Conservation (phyloP, 2,329 filamentous ascomycete species). For the Fusarium austroafricanum region DNA sequence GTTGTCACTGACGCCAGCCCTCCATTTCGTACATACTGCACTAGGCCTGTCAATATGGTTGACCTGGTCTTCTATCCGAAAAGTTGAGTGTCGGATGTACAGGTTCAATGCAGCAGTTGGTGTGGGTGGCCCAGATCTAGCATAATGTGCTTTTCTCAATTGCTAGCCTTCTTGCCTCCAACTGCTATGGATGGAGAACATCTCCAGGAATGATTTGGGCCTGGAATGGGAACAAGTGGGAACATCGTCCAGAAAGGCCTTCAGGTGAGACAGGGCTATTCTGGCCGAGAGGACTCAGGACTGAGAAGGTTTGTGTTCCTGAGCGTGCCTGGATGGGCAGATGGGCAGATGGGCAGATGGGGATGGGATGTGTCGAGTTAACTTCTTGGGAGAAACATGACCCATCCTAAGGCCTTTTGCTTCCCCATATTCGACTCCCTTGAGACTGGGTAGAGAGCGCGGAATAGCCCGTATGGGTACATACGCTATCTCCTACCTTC, state of each 20-base stretch:
- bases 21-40: slow-evolving; percentile 22
- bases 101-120: neutral
- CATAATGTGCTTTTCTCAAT: slow-evolving; percentile 12
- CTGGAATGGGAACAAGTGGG: slow-evolving; percentile 43
- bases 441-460: slow-evolving; percentile 8
- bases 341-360: slow-evolving; percentile 6
- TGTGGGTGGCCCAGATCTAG: slow-evolving; percentile 23
- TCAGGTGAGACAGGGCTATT: slow-evolving; percentile 36
- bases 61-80: neutral
- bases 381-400: slow-evolving; percentile 25
- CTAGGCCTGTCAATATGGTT: slow-evolving; percentile 23
- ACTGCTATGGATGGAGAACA: slow-evolving; percentile 32
- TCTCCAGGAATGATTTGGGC: slow-evolving; percentile 39
- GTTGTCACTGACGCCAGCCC: slow-evolving; percentile 23
- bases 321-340: slow-evolving; percentile 30
- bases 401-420: slow-evolving; percentile 23
- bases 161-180: slow-evolving; percentile 37
- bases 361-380: neutral
- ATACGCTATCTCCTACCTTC: neutral
- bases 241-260: slow-evolving; percentile 43
- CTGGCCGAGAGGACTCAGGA: slow-evolving; percentile 36
- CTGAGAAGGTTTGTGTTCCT: slow-evolving; percentile 35
- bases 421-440: slow-evolving; percentile 34
- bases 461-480: neutral
- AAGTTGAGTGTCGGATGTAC: too few species aligned